Evolutionary conservation across 2,329 filamentous ascomycete genomes (phyloP), one percentile per base, ranked within the genome.

Genomic region (Penicillium sclerotiorum): DNA sequence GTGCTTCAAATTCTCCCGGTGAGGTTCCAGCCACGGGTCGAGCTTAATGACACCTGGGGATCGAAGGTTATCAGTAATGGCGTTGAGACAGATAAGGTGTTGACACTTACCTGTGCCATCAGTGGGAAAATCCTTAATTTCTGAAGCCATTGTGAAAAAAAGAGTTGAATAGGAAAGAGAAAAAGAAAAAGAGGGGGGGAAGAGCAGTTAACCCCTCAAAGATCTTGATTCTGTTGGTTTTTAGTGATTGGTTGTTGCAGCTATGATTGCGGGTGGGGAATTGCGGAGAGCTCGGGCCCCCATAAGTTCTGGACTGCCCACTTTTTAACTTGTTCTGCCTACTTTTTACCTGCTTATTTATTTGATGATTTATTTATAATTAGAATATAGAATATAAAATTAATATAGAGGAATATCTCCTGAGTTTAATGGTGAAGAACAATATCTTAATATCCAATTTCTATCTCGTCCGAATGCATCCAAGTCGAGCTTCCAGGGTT

Each of bases 21-120:
- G 96, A 4, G 94, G 93, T 45, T 84, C 82, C 46, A 99, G 84
- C 83, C 87, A 97, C 38, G 92, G 90, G 68, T 99, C 94, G 51
- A 97, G 80, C 70, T 89, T 77, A 58, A 95, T 74, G 45, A 96
- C 91, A 61, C 93, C 94, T 95, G 67, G 33, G 36, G 23, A n/a
- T n/a, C n/a, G n/a, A 12, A 25, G 27, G 33, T 47, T 41, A 20
- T 45, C 42, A 43, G 30, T 32, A 21, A 43, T 30, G 27, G 33
- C 30, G 23, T 30, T 9, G n/a, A 28, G 11, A 15, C 25, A 33
- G 40, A 21, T 33, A 18, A 15, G 33, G 21, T 28, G 12, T 13
- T 12, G 12, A 36, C 23, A 45, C 35, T 35, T 49, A 60, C 59
- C 59, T 48, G 59, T 61, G 28, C 59, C 59, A 50, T 61, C 59